Percentiles rank a stretch among this genome's conserved stretches.
phyloP scores from a whole-genome alignment of 768 basidiomycete species.

The Pleurotus pulmonarius region DNA sequence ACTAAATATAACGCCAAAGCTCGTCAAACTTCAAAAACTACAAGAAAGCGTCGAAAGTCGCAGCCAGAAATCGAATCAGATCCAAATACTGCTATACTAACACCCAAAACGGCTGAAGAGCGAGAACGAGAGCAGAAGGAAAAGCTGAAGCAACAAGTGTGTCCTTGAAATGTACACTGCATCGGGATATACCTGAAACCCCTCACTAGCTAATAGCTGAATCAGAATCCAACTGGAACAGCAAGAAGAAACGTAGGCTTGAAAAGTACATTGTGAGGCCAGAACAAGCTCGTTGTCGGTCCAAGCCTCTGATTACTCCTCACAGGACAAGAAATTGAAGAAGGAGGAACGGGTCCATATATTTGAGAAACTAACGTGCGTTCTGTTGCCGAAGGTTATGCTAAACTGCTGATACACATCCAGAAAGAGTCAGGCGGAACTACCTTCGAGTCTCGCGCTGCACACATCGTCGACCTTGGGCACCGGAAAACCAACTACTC shows the following conservation, averaged over 20 bases:
- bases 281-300: not conserved
- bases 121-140: constrained; percentile 59
- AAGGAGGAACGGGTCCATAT: constrained; percentile 79
- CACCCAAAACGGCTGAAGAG: constrained; percentile 55
- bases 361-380: constrained; percentile 81
- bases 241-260: constrained; percentile 83
- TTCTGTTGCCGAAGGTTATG: constrained; percentile 13
- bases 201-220: constrained; percentile 39
- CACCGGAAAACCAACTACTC: constrained; percentile 60
- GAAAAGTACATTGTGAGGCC: constrained; percentile 86
- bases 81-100: constrained; percentile 56
- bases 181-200: not conserved
- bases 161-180: not conserved
- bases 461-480: constrained; percentile 85
- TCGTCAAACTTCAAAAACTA: constrained; percentile 51
- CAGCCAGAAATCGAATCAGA: constrained; percentile 30
- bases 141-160: constrained; percentile 59
- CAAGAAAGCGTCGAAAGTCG: constrained; percentile 37
- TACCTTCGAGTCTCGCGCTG: constrained; percentile 53
- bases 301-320: not conserved
- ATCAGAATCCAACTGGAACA: constrained; percentile 69
- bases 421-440: constrained; percentile 75
- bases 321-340: constrained; percentile 86
- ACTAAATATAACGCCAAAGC: constrained; percentile 63
- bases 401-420: constrained; percentile 19